phyloP scores from a whole-genome alignment of 768 basidiomycete species.

The Kwoniella mangroviensis region DNA sequence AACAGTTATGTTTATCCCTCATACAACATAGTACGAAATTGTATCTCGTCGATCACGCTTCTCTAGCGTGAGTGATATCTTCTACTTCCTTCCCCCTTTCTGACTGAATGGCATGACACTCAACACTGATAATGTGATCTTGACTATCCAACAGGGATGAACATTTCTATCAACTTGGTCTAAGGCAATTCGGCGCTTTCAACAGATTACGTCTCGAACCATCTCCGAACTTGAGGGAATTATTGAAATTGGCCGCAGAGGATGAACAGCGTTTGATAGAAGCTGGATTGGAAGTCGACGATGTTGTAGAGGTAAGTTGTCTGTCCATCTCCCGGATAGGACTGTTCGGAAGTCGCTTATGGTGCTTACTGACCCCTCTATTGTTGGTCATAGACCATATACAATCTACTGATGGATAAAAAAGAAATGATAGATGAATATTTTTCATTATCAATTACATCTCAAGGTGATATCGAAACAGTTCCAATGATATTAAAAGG shows the following conservation, averaged over 20 bases:
- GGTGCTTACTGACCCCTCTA: not conserved
- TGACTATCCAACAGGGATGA: slow-evolving; percentile 69
- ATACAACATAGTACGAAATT: slow-evolving; percentile 87
- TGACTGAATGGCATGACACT: too few relatives aligned
- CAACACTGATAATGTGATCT: not conserved
- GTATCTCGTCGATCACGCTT: slow-evolving; percentile 84
- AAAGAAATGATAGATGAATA: slow-evolving; percentile 91
- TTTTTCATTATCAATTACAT: slow-evolving; percentile 73
- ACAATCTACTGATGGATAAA: slow-evolving; percentile 50
- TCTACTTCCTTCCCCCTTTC: not conserved
- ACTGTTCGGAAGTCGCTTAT: not conserved
- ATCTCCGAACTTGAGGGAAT: slow-evolving; percentile 70
- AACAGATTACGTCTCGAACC: slow-evolving; percentile 79
- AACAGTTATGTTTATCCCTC: slow-evolving; percentile 72
- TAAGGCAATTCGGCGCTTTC: slow-evolving; percentile 88
- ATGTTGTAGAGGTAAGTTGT: slow-evolving; percentile 72
- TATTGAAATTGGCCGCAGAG: slow-evolving; percentile 79
- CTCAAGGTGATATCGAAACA: slow-evolving; percentile 70
- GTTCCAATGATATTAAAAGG: slow-evolving; percentile 82
- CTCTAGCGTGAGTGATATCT: slow-evolving; percentile 70
- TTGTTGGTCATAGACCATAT: slow-evolving; percentile 26
- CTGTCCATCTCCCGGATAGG: slow-evolving; percentile 9
- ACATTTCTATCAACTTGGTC: slow-evolving; percentile 88
- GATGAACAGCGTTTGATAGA: slow-evolving; percentile 64
- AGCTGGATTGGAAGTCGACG: slow-evolving; percentile 64